Percentiles rank a stretch among this genome's conserved stretches.
Evolutionary conservation across 2,329 filamentous ascomycete genomes (phyloP).

Genomic region (Hypoxylon sp.): DNA sequence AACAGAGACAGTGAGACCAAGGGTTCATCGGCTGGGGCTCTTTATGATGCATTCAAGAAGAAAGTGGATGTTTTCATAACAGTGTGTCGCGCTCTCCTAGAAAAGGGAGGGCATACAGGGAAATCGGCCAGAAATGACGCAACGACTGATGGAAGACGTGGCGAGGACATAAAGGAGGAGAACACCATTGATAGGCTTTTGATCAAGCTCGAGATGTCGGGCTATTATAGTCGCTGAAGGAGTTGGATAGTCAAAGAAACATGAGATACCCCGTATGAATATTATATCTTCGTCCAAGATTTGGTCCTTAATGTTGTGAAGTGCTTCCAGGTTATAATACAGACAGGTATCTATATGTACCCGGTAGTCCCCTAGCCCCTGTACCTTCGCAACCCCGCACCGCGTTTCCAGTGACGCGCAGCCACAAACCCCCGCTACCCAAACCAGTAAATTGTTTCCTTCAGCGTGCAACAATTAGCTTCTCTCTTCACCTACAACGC

Average conservation of each 20-base stretch:
- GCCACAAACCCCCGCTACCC: conserved; percentile 23
- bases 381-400: conserved; percentile 35
- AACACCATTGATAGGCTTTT: conserved; percentile 79
- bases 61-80: conserved; percentile 82
- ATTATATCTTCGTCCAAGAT: not conserved
- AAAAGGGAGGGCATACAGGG: conserved; percentile 68
- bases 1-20: conserved; percentile 51
- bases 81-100: conserved; percentile 77
- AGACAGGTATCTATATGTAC: too few species aligned
- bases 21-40: conserved; percentile 53
- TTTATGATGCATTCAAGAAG: conserved; percentile 78
- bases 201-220: conserved; percentile 78
- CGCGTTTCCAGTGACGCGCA: conserved; percentile 32
- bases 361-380: not conserved
- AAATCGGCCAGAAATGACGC: conserved; percentile 49
- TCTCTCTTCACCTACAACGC: conserved; percentile 9
- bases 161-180: conserved; percentile 58
- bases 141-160: conserved; percentile 56
- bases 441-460: conserved; percentile 43
- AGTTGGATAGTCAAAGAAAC: conserved; percentile 40
- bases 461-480: conserved; percentile 19
- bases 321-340: not conserved
- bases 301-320: not conserved
- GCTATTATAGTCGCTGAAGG: conserved; percentile 68
- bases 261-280: conserved; percentile 47